A percentile compares a stretch with the other conserved stretches of the same genome.
These are phyloP conservation scores for Escovopsis sp. DNA, from an alignment of 2,329 filamentous ascomycete species.

Conservation along the genomic window DNA sequence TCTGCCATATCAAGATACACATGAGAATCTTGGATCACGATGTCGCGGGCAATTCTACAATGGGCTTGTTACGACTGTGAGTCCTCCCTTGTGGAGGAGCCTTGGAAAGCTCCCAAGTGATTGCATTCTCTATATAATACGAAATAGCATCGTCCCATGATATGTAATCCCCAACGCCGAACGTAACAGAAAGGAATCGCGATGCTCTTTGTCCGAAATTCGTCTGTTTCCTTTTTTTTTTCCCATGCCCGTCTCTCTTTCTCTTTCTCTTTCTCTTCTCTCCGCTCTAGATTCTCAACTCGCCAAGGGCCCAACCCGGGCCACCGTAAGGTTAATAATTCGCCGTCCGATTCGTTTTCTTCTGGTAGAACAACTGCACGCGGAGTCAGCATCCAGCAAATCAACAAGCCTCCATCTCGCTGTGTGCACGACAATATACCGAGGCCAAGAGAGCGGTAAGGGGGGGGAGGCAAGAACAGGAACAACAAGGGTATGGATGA, in stretches of 20 bases:
- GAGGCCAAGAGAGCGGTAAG: too few species aligned
- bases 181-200: background rate
- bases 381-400: background rate
- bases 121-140: background rate
- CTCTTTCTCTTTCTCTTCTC: conserved; percentile 1
- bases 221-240: background rate
- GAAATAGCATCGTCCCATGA: conserved; percentile 3
- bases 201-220: too few species aligned
- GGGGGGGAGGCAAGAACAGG: conserved; percentile 11
- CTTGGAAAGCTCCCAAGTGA: background rate
- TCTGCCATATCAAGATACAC: background rate
- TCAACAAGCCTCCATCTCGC: background rate
- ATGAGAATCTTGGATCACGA: background rate
- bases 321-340: conserved; percentile 36
- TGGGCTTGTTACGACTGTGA: background rate
- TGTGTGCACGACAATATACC: too few species aligned
- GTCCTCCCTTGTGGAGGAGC: background rate
- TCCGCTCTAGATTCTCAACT: background rate
- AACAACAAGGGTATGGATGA: too few species aligned
- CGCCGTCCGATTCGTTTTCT: conserved; percentile 47
- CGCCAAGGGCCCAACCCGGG: conserved; percentile 32
- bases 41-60: background rate
- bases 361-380: conserved; percentile 46
- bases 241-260: too few species aligned
- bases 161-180: conserved; percentile 8